These are phyloP conservation scores for Phytophthora hibernalis DNA, from an alignment of 352 stramenopile species.

Conservation along the genomic window DNA sequence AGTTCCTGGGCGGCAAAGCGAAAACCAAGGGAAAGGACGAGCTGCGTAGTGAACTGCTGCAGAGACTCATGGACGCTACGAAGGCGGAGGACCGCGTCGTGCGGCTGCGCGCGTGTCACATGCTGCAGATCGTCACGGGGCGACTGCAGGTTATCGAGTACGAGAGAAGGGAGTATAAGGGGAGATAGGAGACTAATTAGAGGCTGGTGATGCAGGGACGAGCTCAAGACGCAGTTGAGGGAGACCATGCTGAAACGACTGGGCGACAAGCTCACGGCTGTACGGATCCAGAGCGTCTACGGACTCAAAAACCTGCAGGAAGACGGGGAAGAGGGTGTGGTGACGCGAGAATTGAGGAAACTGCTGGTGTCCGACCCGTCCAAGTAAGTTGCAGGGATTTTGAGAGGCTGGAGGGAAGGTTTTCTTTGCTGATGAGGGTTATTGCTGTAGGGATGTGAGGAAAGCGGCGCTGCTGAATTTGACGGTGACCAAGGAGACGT, in stretches of 20 bases:
- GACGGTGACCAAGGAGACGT: constrained; percentile 48
- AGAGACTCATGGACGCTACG: constrained; percentile 55
- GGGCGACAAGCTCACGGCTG: constrained; percentile 65
- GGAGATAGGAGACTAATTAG: background rate
- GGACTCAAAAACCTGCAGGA: constrained; percentile 70
- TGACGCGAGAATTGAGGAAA: constrained; percentile 56
- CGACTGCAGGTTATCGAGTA: constrained; percentile 64
- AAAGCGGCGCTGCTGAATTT: constrained; percentile 68
- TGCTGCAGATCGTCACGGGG: constrained; percentile 70
- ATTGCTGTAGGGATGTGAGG: constrained; percentile 60
- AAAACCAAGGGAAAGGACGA: constrained; percentile 46
- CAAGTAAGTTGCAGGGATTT: constrained; percentile 45
- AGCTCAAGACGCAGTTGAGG: constrained; percentile 44
- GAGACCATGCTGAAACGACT: constrained; percentile 56
- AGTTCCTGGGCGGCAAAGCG: constrained; percentile 44
- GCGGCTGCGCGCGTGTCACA: constrained; percentile 61
- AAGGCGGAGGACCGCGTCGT: constrained; percentile 69
- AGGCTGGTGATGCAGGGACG: constrained; percentile 35
- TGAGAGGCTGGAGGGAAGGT: too few species aligned
- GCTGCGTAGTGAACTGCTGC: constrained; percentile 57
- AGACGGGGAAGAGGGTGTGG: constrained; percentile 30
- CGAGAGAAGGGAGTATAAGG: constrained; percentile 1
- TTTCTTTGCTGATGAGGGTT: background rate
- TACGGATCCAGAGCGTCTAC: constrained; percentile 70
- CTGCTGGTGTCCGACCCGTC: constrained; percentile 75